Conservation (phyloP, 2,329 filamentous ascomycete genomes). For the Hypoxylon sp. region DNA sequence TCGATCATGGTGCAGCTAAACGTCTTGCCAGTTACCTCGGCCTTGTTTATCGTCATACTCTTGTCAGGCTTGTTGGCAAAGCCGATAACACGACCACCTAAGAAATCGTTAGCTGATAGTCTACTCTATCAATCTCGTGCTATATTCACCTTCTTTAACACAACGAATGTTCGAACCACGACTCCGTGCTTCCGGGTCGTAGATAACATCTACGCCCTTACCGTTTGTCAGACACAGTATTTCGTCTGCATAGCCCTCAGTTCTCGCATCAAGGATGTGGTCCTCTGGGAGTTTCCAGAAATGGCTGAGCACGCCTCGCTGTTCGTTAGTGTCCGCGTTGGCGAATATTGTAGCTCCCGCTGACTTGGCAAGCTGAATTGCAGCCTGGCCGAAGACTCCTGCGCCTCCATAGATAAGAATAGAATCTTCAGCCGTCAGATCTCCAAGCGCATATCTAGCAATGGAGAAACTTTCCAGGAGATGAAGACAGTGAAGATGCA, state of each 20-base stretch:
- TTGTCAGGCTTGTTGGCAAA: constrained; percentile 32
- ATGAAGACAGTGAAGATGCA: constrained; percentile 29
- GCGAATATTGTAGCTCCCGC: constrained; percentile 58
- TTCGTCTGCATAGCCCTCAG: constrained; percentile 52
- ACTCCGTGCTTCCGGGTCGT: constrained; percentile 55
- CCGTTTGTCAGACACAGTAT: constrained; percentile 52
- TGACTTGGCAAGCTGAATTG: constrained; percentile 56
- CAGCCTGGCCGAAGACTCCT: constrained; percentile 59
- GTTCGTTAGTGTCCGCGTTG: constrained; percentile 54
- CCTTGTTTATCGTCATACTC: not conserved
- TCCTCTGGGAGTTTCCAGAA: constrained; percentile 52
- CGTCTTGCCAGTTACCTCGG: constrained; percentile 21
- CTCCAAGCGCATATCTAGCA: constrained; percentile 59
- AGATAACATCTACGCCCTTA: constrained; percentile 59
- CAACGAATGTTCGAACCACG: constrained; percentile 52
- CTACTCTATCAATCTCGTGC: not conserved
- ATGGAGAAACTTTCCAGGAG: constrained; percentile 57
- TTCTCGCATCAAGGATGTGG: constrained; percentile 56
- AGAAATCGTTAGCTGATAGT: constrained; percentile 16
- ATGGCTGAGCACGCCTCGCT: constrained; percentile 54
- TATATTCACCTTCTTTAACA: constrained; percentile 44
- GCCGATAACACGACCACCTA: constrained; percentile 38
- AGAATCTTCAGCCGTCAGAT: constrained; percentile 47
- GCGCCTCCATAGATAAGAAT: constrained; percentile 61
- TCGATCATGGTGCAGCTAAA: constrained; percentile 35